Evolutionary conservation across 1,139 yeast species (phyloP).

Genomic region (Blastobotrys arbuscula): DNA sequence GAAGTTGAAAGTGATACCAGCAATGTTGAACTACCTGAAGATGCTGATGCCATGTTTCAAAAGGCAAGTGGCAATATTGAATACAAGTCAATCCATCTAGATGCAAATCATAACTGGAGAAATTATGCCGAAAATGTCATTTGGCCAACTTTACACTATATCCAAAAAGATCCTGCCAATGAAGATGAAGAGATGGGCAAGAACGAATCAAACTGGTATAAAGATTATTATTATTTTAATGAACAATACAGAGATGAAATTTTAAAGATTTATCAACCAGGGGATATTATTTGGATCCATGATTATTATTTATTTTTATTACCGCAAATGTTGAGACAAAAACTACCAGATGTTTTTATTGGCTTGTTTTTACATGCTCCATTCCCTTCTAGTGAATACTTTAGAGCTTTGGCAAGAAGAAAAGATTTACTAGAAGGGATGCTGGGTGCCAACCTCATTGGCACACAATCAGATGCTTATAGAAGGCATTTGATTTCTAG

Average conservation of each 20-base stretch:
- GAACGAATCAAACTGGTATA: conserved; percentile 78
- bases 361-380: conserved; percentile 75
- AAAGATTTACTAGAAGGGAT: conserved; percentile 79
- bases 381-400: conserved; percentile 94
- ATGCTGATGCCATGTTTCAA: neutral
- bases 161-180: conserved; percentile 56
- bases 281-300: conserved; percentile 93
- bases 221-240: conserved; percentile 82
- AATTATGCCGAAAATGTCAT: conserved; percentile 81
- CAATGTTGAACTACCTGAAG: neutral
- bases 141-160: conserved; percentile 95
- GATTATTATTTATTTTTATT: conserved; percentile 81
- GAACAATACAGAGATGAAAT: conserved; percentile 84
- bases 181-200: conserved; percentile 52
- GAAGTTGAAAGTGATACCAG: conserved; percentile 44
- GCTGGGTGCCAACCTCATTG: conserved; percentile 81
- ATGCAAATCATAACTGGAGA: conserved; percentile 54
- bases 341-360: conserved; percentile 70
- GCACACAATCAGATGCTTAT: conserved; percentile 81
- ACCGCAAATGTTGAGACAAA: conserved; percentile 83
- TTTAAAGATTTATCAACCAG: conserved; percentile 67
- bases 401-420: conserved; percentile 81
- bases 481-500: conserved; percentile 87
- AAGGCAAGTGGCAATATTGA: conserved; percentile 46
- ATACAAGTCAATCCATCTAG: conserved; percentile 76